Base-by-base conservation (phyloP, 257 asterid species). In the Solanum sitiens region DNA sequence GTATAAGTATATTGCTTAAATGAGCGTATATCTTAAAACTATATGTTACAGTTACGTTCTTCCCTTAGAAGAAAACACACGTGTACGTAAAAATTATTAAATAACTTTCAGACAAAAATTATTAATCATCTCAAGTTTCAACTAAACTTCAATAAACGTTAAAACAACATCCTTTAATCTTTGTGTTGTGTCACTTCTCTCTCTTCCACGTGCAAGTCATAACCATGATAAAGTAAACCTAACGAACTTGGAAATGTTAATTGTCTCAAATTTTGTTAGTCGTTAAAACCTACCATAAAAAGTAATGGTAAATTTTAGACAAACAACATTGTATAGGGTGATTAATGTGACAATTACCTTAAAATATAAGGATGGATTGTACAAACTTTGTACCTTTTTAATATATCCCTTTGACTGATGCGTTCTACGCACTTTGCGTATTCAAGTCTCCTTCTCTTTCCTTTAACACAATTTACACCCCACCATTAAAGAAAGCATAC, bases 361-460 rank as follows among this genome's bases (percentile, higher is more conserved):
- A 47, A 82, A 47, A 32, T 27, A 50, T 70, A 82, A 82, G 85
- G 85, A 11, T 12, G 44, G 30, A 6, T 27, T 82, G 21, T 50
- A 16, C 11, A 45, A 80, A 30, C 0, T 80, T 47, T 80, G 8
- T 0, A 16, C 27, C 20, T 86, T 32, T 59, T 42, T 25, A 75
- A 47, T 61, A 18, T 59, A 65, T 59, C 30, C 37, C 70, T 53
- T 77, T 72, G 73, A 86, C 75, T 42, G 47, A 87, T 87, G 74
- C 74, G 74, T 59, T 70, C 63, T 86, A 83, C 93, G 92, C 92
- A 93, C 91, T 79, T 93, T 93, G 94, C 97, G 96, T 92, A 89
- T 92, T 88, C 92, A 88, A 91, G 87, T 93, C 89, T 88, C 87
- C 70, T 56, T 89, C 88, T 86, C 89, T 68, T 87, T 88, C 83